Evolutionary conservation across 2,329 filamentous ascomycete species (phyloP), one percentile per base, ranked within the genome.

Genomic region (Calycina herbarum): DNA sequence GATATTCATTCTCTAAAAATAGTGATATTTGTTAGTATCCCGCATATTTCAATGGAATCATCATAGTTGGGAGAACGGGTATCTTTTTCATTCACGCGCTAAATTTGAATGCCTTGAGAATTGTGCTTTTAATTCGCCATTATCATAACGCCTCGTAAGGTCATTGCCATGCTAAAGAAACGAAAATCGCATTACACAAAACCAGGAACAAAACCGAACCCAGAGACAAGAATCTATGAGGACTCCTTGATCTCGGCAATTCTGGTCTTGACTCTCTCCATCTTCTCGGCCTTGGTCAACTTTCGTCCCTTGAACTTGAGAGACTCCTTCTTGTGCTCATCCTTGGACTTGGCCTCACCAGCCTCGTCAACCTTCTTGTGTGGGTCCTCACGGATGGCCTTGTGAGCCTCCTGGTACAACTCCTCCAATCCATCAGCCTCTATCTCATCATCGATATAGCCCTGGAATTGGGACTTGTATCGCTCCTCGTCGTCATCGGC

Each of bases 401-500:
- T 90, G 89, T 99, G 95, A 72, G 94, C 95, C 80, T 97, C 93
- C 69, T 86, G 81, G 88, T 98, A 99, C 75, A 98, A 81, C 78
- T 99, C 95, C 92, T 99, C 95, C 68, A 99, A 88, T 77, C 91
- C 93, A 77, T 97, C 95, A 71, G 95, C 94, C 86, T 98, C 94
- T 73, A 99, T 82, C 76, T 97, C 95, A 79, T 96, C 93, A 73
- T 99, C 94, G 75, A 97, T 91, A 88, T 99, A 99, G 84, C 95
- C 90, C 82, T 89, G 86, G 91, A 99, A 99, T 87, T 99, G 95
- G 76, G 88, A 89, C 88, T 94, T 94, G 92, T 93, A 99, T 80
- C 95, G 94, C 89, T 99, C 95, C 91, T 99, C 95, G 79, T 99
- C 95, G 80, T 99, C 95, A 78, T 99, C 95, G 83, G 95, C 95